Evolutionary conservation across 257 asterid species (phyloP).

Genomic region (Solanum lignicaule): DNA sequence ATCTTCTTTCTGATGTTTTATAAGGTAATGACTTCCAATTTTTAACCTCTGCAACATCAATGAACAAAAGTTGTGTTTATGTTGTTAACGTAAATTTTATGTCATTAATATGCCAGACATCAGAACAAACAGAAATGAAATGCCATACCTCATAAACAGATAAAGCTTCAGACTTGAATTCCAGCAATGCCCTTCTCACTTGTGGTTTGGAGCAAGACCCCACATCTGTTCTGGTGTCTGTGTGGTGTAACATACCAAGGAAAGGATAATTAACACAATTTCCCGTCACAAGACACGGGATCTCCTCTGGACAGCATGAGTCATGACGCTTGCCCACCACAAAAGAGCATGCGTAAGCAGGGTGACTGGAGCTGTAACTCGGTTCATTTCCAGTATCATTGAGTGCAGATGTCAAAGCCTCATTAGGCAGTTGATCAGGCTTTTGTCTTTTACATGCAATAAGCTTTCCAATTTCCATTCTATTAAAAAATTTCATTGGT

Average conservation of each 20-base stretch:
- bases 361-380: conserved; percentile 8
- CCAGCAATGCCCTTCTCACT: conserved; percentile 46
- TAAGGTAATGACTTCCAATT: conserved; percentile 55
- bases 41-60: conserved; percentile 47
- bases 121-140: background rate
- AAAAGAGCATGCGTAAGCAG: conserved; percentile 6
- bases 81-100: background rate
- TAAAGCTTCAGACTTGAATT: conserved; percentile 46
- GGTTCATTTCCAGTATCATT: conserved; percentile 16
- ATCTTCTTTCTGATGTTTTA: conserved; percentile 41
- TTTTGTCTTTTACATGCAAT: conserved; percentile 40
- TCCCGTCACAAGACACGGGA: conserved; percentile 42
- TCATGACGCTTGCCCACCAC: conserved; percentile 4
- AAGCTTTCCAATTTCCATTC: conserved; percentile 3
- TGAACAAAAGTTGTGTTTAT: background rate
- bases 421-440: conserved; percentile 16
- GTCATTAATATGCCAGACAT: background rate
- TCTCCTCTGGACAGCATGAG: conserved; percentile 15
- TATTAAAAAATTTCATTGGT: conserved; percentile 7
- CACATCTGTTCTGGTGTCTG: conserved; percentile 17
- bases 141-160: conserved; percentile 44
- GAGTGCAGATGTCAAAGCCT: conserved; percentile 7
- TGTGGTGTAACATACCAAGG: conserved; percentile 38
- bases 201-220: conserved; percentile 29
- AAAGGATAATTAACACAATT: conserved; percentile 16